A percentile compares a stretch with the other conserved stretches of the same genome.
Evolutionary conservation across 2,329 filamentous ascomycete species (phyloP).

Genomic region (Cordyceps tenuipes): DNA sequence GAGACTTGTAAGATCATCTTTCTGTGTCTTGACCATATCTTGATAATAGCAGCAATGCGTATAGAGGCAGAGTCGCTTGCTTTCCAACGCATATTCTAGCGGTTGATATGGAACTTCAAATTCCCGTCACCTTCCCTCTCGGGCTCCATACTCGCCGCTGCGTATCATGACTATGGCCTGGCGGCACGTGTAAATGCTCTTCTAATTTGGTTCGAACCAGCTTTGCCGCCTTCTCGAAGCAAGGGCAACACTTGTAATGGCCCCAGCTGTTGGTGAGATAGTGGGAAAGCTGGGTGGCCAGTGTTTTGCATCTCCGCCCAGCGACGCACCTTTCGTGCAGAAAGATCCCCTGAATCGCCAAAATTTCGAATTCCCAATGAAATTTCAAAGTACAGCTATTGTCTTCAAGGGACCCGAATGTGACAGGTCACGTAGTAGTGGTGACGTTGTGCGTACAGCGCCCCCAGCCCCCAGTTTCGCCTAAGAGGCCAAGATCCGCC

Average conservation of each 20-base stretch:
- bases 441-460: neutral
- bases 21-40: too few species aligned
- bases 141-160: neutral
- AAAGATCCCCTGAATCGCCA: neutral
- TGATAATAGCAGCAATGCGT: neutral
- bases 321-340: neutral
- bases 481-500: neutral
- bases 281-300: neutral
- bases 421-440: constrained; percentile 9
- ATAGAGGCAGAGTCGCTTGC: neutral
- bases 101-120: too few species aligned
- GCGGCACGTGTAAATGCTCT: neutral
- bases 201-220: neutral
- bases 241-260: neutral
- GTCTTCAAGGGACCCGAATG: neutral
- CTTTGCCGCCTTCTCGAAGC: neutral
- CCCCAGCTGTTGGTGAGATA: neutral
- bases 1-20: neutral
- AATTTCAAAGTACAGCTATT: neutral
- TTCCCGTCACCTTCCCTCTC: neutral
- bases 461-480: neutral
- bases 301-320: neutral
- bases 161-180: neutral
- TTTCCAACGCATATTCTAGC: neutral
- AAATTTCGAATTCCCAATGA: neutral